These are phyloP conservation scores for Botrytis deweyae DNA, from an alignment of 2,329 filamentous ascomycete genomes.

Conservation along the genomic window DNA sequence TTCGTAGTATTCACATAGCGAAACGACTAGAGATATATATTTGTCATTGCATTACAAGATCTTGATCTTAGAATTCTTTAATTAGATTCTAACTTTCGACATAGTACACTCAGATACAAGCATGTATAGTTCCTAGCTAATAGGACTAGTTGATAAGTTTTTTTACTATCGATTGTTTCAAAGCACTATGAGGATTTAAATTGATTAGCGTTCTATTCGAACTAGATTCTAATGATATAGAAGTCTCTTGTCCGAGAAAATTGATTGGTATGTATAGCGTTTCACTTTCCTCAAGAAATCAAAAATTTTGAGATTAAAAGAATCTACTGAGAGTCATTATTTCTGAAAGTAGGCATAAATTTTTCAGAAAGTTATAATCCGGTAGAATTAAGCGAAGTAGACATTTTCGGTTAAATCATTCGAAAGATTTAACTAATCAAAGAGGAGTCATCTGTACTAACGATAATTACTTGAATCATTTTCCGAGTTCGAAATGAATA, in stretches of 20 bases:
- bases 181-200: neutral
- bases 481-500: neutral
- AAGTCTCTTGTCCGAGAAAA: neutral
- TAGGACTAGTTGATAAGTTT: neutral
- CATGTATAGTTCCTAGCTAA: fast-evolving
- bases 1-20: neutral
- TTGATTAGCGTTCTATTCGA: neutral
- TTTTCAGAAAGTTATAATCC: neutral
- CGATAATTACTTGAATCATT: neutral
- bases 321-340: fast-evolving
- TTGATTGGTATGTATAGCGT: neutral
- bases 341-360: neutral
- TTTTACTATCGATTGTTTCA: neutral
- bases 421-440: fast-evolving
- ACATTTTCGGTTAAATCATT: neutral
- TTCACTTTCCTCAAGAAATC: fast-evolving
- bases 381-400: neutral
- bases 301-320: neutral
- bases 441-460: neutral
- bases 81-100: neutral
- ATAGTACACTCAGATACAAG: neutral
- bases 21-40: neutral
- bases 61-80: neutral
- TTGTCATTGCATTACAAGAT: neutral
- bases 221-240: neutral